These are phyloP conservation scores for Xylaria flabelliformis DNA, from an alignment of 495 filamentous ascomycete genomes.

Conservation along the genomic window DNA sequence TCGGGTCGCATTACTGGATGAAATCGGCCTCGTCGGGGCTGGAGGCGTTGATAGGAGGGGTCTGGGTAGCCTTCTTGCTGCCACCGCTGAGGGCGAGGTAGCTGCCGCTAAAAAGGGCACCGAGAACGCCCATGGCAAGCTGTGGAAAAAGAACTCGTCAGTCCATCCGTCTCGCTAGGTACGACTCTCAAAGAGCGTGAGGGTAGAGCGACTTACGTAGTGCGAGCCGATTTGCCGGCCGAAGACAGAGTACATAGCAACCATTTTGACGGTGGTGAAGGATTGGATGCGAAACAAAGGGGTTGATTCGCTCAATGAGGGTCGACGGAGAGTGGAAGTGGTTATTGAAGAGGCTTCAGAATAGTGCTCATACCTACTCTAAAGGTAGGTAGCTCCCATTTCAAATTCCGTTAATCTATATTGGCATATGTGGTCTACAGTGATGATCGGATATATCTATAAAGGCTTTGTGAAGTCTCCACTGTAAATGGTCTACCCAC, in stretches of 20 bases:
- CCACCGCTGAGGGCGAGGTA: conserved; percentile 64
- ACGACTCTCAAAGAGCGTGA: neutral
- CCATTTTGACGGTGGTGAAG: conserved; percentile 72
- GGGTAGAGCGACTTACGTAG: conserved; percentile 67
- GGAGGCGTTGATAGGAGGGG: conserved; percentile 83
- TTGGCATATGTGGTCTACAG: conserved; percentile 11
- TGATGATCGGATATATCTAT: neutral
- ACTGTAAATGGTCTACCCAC: too few relatives aligned
- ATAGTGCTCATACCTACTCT: conserved; percentile 37
- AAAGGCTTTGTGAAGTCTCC: neutral
- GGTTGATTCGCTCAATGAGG: conserved; percentile 33
- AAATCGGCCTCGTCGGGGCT: conserved; percentile 96
- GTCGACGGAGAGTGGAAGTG: conserved; percentile 20
- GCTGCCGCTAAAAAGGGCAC: conserved; percentile 64
- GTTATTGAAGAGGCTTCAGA: conserved; percentile 35
- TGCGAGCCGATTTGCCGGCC: conserved; percentile 94
- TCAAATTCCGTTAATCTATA: conserved; percentile 33
- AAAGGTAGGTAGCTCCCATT: conserved; percentile 18
- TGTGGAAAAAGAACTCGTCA: conserved; percentile 48
- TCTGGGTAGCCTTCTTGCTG: conserved; percentile 63
- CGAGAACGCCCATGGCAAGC: conserved; percentile 88
- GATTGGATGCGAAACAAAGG: conserved; percentile 42
- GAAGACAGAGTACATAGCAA: conserved; percentile 80
- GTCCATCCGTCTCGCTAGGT: conserved; percentile 22
- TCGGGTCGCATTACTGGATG: conserved; percentile 78